Evolutionary conservation across 139 green algal genomes (phyloP), one percentile per base, ranked within the genome.

Genomic region (Pycnococcus provasolii): DNA sequence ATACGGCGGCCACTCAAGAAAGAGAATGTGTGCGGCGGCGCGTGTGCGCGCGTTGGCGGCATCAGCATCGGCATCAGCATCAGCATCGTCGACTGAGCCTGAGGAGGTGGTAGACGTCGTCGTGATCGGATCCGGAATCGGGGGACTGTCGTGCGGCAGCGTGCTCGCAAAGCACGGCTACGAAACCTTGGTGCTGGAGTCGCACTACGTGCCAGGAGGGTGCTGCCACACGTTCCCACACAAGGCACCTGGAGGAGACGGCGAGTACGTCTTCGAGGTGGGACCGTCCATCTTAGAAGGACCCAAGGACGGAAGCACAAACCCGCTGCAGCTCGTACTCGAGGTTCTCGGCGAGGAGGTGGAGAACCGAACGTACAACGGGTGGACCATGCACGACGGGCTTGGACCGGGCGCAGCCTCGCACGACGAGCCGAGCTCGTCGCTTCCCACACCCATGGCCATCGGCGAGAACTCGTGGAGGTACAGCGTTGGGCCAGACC

Each of bases 101-200:
- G 63, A 70, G 15, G 63, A 70, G 41, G 65, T 64, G 65, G 58
- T 61, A 2, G 78, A 84, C 53, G 67, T 83, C 11, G 73, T 84
- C 13, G 77, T 84, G 43, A 78, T 84, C 52, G 78, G 78, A 6
- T 67, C 46, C 57, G 78, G 78, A 15, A 75, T 84, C 43, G 78
- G 78, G 48, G 78, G 78, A 9, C 75, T 82, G 2, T 77, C 69
- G 41, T 77, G 68, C 53, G 76, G 45, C 11, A 70, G 60, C 2
- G 43, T 82, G 43, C 58, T 81, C 1, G 75, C 76, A 11, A 41
- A 47, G 13, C 82, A 82, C 47, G 76, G 76, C 6, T 60, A 69
- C 44, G 41, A 57, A 7, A 47, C 65, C 15, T 42, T 42, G 6
- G 63, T 70, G 41, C 51, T 60, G 6, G 63, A 70, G 63, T 64